Percentiles rank a stretch among this genome's conserved stretches.
These are phyloP conservation scores for Microsporum ferrugineum DNA, from an alignment of 2,329 filamentous ascomycete genomes.

Conservation along the genomic window DNA sequence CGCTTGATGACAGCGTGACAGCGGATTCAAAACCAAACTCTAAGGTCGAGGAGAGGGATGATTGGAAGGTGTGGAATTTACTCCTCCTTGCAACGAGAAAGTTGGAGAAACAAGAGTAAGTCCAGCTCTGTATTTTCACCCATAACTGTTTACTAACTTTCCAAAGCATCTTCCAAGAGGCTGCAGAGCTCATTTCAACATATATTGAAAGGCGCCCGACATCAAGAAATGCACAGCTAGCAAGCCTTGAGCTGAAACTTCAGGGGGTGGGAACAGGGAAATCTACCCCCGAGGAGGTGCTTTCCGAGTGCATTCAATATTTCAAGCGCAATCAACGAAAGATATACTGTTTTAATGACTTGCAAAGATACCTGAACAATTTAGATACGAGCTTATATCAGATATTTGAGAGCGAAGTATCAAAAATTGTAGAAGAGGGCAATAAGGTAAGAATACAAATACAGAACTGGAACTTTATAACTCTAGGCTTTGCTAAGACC, in stretches of 20 bases:
- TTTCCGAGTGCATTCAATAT: slow-evolving; percentile 31
- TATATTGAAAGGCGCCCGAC: slow-evolving; percentile 27
- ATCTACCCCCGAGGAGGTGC: slow-evolving; percentile 20
- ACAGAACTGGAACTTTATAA: too few species aligned
- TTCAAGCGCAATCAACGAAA: slow-evolving; percentile 33
- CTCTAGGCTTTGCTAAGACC: neutral
- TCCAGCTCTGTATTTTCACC: slow-evolving; percentile 7
- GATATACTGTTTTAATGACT: slow-evolving; percentile 36
- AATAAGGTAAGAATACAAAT: neutral
- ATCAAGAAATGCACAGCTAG: slow-evolving; percentile 34
- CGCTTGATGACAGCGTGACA: slow-evolving; percentile 23
- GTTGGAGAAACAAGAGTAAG: slow-evolving; percentile 26
- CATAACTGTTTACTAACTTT: slow-evolving; percentile 7
- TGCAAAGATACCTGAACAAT: slow-evolving; percentile 26
- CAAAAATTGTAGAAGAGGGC: slow-evolving; percentile 4
- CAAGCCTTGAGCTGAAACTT: slow-evolving; percentile 23
- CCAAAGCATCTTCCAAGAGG: slow-evolving; percentile 23
- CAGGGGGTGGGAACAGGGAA: neutral
- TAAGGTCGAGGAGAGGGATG: slow-evolving; percentile 29
- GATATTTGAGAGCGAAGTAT: slow-evolving; percentile 19
- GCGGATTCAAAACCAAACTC: slow-evolving; percentile 17
- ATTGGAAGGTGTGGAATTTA: slow-evolving; percentile 38
- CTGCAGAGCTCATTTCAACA: slow-evolving; percentile 24
- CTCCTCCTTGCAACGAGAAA: slow-evolving; percentile 27
- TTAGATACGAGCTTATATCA: slow-evolving; percentile 21